These are phyloP conservation scores for Exserohilum turcica DNA, from an alignment of 2,329 filamentous ascomycete genomes.

Conservation along the genomic window DNA sequence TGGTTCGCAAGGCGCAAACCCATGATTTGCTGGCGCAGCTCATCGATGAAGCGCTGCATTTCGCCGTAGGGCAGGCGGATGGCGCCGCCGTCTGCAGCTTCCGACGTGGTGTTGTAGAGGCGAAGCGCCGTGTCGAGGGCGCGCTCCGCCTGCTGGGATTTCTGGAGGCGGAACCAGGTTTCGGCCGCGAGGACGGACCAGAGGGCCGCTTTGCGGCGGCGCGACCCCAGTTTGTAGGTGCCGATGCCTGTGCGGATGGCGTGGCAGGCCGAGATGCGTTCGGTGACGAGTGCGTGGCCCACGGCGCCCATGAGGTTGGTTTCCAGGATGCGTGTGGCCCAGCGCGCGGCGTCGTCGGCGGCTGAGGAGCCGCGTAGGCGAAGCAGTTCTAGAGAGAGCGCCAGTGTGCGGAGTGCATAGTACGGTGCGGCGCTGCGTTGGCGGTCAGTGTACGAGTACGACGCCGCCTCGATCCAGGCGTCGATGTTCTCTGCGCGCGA, in stretches of 20 bases:
- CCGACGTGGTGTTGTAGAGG: slow-evolving; percentile 55
- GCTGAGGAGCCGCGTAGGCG: slow-evolving; percentile 78
- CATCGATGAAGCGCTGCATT: slow-evolving; percentile 67
- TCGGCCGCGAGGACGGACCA: slow-evolving; percentile 87
- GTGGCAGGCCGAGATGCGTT: slow-evolving; percentile 86
- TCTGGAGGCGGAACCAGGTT: slow-evolving; percentile 78
- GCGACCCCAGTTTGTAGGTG: slow-evolving; percentile 69
- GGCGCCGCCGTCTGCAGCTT: slow-evolving; percentile 14
- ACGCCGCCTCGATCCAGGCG: slow-evolving; percentile 84
- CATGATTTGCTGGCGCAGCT: slow-evolving; percentile 68
- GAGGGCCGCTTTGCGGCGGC: slow-evolving; percentile 82
- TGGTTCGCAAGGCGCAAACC: slow-evolving; percentile 46
- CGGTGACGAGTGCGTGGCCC: slow-evolving; percentile 81
- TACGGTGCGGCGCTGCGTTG: slow-evolving; percentile 75
- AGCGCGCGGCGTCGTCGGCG: slow-evolving; percentile 84
- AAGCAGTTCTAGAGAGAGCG: slow-evolving; percentile 79
- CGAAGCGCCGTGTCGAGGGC: slow-evolving; percentile 72
- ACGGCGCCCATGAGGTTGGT: slow-evolving; percentile 70
- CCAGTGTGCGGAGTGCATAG: slow-evolving; percentile 77
- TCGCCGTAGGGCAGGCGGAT: slow-evolving; percentile 54
- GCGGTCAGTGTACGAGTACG: slow-evolving; percentile 84
- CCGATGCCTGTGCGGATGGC: slow-evolving; percentile 72
- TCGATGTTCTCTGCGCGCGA: slow-evolving; percentile 80
- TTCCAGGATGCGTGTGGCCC: slow-evolving; percentile 81
- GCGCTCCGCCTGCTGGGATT: slow-evolving; percentile 76